Conservation (phyloP, 257 asterid species). For the Ballota nigra region DNA sequence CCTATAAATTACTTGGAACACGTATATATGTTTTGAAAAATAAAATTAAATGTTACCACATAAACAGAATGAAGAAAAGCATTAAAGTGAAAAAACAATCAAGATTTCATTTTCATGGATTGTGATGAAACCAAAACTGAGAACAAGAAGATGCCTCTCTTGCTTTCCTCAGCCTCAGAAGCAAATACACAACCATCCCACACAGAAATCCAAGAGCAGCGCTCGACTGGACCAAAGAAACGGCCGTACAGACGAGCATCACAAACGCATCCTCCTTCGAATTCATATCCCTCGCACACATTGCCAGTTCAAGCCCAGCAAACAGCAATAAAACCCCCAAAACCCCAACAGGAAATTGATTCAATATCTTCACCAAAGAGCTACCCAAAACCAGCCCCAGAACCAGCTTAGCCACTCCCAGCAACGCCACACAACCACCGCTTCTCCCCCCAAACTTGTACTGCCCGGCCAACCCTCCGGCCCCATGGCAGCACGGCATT, state of each 20-base stretch:
- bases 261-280: constrained; percentile 57
- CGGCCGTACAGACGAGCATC: constrained; percentile 62
- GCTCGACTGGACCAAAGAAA: constrained; percentile 72
- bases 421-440: constrained; percentile 76
- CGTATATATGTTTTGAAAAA: too few relatives aligned
- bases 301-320: constrained; percentile 73
- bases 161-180: constrained; percentile 44
- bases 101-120: neutral
- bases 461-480: constrained; percentile 87
- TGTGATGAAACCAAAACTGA: constrained; percentile 28
- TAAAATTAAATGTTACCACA: too few relatives aligned
- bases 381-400: constrained; percentile 63
- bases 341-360: constrained; percentile 67
- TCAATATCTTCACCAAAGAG: constrained; percentile 56
- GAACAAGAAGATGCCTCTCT: constrained; percentile 32
- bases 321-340: constrained; percentile 64
- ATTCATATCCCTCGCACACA: constrained; percentile 63
- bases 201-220: constrained; percentile 69
- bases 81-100: neutral
- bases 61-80: neutral
- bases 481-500: constrained; percentile 85
- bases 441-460: constrained; percentile 81
- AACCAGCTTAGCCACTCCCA: constrained; percentile 59
- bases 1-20: too few relatives aligned
- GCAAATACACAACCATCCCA: constrained; percentile 63